These are phyloP conservation scores for Rhexocercosporidium sp. DNA, from an alignment of 2,329 filamentous ascomycete genomes.

Conservation along the genomic window DNA sequence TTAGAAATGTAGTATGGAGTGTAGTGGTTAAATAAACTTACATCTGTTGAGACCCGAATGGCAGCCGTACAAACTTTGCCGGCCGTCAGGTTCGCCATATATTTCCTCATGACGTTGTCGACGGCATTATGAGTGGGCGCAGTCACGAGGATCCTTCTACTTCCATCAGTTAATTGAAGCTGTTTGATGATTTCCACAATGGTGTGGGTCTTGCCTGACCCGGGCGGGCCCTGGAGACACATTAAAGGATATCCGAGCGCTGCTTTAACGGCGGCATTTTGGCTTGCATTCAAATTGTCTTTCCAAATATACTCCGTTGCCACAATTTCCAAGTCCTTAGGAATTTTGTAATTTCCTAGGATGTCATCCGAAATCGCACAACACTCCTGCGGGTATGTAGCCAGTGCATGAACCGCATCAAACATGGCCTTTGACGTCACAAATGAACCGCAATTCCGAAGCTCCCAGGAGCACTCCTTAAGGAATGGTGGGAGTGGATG, in stretches of 20 bases:
- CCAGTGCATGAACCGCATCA: conserved; percentile 12
- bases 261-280: conserved; percentile 15
- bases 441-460: conserved; percentile 20
- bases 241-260: conserved; percentile 9
- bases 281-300: conserved; percentile 3
- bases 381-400: neutral
- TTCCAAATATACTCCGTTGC: too few relatives aligned
- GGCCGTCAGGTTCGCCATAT: neutral
- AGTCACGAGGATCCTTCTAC: conserved; percentile 13
- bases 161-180: conserved; percentile 1
- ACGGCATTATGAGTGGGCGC: conserved; percentile 19
- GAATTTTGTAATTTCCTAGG: too few relatives aligned
- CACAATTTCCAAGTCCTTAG: too few relatives aligned
- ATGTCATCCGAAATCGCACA: conserved; percentile 7
- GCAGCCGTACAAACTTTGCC: neutral
- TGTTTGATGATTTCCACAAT: conserved; percentile 23
- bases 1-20: neutral
- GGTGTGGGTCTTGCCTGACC: conserved; percentile 18
- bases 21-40: neutral
- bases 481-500: conserved; percentile 14
- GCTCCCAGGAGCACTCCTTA: conserved; percentile 18
- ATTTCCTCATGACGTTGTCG: conserved; percentile 20
- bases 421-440: conserved; percentile 21
- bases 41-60: conserved; percentile 18
- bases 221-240: conserved; percentile 17